Conservation (phyloP, 2,329 filamentous ascomycete genomes). For the Penicillium vulpinum region DNA sequence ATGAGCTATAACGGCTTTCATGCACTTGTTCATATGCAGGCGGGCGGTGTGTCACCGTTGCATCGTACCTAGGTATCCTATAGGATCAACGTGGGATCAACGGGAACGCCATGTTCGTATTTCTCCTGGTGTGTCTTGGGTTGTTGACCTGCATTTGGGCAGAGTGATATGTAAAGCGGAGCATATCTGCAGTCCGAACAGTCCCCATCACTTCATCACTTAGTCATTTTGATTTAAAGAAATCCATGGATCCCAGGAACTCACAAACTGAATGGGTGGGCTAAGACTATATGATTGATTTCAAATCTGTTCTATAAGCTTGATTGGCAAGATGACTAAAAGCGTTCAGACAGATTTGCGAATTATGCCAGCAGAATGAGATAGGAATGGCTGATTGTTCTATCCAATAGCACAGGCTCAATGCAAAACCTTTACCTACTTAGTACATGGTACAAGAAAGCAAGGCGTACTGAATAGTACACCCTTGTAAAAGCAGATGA, state of each 20-base stretch:
- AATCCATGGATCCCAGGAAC: neutral
- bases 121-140: too few relatives aligned
- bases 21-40: neutral
- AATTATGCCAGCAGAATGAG: neutral
- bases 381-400: neutral
- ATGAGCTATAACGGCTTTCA: neutral
- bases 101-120: neutral
- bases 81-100: neutral
- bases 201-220: neutral
- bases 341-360: neutral
- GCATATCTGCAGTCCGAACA: too few relatives aligned
- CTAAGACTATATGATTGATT: neutral
- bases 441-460: neutral
- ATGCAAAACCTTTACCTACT: neutral
- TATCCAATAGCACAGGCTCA: neutral
- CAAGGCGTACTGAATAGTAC: neutral
- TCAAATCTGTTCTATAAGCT: neutral
- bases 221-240: neutral
- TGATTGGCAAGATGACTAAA: neutral
- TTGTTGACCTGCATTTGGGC: neutral
- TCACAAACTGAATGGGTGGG: neutral
- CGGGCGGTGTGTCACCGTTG: neutral
- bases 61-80: neutral
- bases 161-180: neutral
- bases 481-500: neutral